Percentiles rank a stretch among this genome's conserved stretches.
phyloP scores from a whole-genome alignment of 257 asterid genomes.

The Solanum neorickii region DNA sequence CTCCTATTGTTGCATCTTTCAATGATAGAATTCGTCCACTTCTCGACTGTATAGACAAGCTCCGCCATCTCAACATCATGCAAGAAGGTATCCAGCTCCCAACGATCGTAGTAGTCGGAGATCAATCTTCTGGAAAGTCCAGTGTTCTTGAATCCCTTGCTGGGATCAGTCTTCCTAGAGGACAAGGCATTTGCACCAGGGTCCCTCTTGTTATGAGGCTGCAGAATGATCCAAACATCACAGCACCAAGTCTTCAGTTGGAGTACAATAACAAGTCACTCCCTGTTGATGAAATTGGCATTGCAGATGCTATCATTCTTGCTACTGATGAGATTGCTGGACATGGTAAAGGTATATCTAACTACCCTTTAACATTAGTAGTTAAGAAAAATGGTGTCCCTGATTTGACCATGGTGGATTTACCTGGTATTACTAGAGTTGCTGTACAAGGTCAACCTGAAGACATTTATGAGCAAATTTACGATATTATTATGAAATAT shows the following conservation, averaged over 20 bases:
- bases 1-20: conserved; percentile 31
- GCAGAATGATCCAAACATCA: conserved; percentile 3
- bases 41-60: conserved; percentile 28
- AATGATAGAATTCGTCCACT: conserved; percentile 25
- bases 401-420: neutral
- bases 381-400: neutral
- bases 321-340: neutral
- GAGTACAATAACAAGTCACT: conserved; percentile 2
- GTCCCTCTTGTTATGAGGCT: conserved; percentile 33
- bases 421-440: neutral
- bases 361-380: neutral
- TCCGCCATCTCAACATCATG: conserved; percentile 29
- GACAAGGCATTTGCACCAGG: conserved; percentile 42
- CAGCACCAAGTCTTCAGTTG: conserved; percentile 9
- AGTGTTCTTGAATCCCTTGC: conserved; percentile 42
- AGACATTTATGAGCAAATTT: neutral
- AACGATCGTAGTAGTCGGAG: conserved; percentile 41
- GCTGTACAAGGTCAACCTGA: neutral
- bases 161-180: conserved; percentile 43
- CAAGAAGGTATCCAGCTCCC: conserved; percentile 45
- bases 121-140: conserved; percentile 41
- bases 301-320: neutral
- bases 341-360: neutral
- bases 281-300: neutral
- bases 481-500: neutral